Base-by-base conservation (phyloP, 768 basidiomycete species). In the Amylocystis lapponica region DNA sequence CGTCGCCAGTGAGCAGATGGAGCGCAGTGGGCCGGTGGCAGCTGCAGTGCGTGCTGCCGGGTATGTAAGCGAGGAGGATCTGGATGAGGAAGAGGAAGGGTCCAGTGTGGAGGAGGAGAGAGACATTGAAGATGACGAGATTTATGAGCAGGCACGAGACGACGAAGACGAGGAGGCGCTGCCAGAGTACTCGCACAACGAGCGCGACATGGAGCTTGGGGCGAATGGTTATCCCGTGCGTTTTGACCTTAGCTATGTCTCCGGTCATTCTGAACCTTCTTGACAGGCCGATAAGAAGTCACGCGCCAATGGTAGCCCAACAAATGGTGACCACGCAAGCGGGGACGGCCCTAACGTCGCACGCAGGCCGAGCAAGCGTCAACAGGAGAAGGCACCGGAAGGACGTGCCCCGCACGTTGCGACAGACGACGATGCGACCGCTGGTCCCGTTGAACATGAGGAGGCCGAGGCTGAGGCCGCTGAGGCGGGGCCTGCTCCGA, bases 1-100 rank as follows among this genome's bases (percentile, higher is more conserved):
- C 41, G 90, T 98, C 30, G 92, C 93, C 26, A 88, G 85, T 51
- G 96, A 98, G 68, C 76, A 81, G 60, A 86, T 98, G 66, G 90
- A 96, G 66, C 72, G 96, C 33, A 82, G 81, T 29, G 96, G 95
- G 2, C 92, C 92, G 0, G 86, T 98, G 21, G 88, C 86, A 26
- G 89, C 90, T 12, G 95, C 93, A 20, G 96, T 99, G 14, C 70
- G 93, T 39, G 75, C 82, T 2, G 93, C 76, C 1, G 95, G 95
- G 27, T 98, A 93, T 65, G 66, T 75, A n/a, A 84, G 83, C 46
- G 92, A 89, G 39, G 89, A 90, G 4, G 81, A 79, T 10, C 61
- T 64, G 16, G 78, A 78, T 11, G 73, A 72, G 11, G 72, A 72
- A 20, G 82, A 82, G 3, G 83, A 81, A 42, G 79, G 78, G 21